phyloP scores from a whole-genome alignment of 257 asterid species.

The Marsdenia floribunda region DNA sequence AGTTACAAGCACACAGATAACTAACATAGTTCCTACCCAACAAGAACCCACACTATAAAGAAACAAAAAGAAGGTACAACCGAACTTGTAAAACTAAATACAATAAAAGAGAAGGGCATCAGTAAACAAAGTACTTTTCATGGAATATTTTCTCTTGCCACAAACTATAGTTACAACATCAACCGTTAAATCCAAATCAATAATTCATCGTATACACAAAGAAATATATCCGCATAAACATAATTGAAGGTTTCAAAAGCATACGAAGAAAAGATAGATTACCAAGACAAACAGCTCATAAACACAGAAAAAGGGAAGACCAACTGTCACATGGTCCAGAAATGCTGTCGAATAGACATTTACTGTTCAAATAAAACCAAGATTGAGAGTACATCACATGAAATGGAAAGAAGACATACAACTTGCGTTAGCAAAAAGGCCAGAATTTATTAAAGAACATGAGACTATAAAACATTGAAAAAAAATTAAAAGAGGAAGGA shows the following conservation, averaged over 20 bases:
- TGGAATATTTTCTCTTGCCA: background rate
- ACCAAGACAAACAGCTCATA: constrained; percentile 5
- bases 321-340: background rate
- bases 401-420: background rate
- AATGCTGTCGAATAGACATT: background rate
- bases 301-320: background rate
- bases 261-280: background rate
- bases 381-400: background rate
- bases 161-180: background rate
- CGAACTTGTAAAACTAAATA: background rate
- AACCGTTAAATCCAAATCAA: background rate
- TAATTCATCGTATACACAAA: background rate
- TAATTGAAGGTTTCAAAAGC: background rate
- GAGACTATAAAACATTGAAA: too few relatives aligned
- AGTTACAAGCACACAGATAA: background rate
- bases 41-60: background rate
- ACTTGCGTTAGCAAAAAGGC: background rate
- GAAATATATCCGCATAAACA: background rate
- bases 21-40: background rate
- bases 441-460: background rate
- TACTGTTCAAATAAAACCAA: background rate
- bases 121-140: background rate
- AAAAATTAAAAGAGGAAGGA: background rate
- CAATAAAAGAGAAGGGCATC: background rate
- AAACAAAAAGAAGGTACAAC: background rate